A percentile compares a stretch with the other conserved stretches of the same genome.
These are phyloP conservation scores for Fulvia fulva DNA, from an alignment of 2,329 filamentous ascomycete species.

Conservation along the genomic window DNA sequence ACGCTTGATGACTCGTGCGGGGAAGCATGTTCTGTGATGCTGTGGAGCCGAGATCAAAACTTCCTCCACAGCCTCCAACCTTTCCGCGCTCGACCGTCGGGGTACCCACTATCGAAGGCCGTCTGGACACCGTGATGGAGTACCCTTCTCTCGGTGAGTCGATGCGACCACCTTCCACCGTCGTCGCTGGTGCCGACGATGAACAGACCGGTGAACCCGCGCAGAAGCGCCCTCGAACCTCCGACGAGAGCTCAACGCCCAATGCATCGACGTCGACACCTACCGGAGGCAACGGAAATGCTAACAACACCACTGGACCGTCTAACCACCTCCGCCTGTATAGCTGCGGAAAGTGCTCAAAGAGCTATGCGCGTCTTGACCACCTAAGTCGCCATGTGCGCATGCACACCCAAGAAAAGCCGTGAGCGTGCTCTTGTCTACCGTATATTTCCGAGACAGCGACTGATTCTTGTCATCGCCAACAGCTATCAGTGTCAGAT, in stretches of 20 bases:
- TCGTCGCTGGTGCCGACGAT: not conserved
- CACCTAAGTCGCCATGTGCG: constrained; percentile 53
- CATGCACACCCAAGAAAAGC: constrained; percentile 45
- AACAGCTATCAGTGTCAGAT: constrained; percentile 34
- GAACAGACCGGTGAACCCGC: constrained; percentile 17
- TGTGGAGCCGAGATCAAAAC: not conserved
- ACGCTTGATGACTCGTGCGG: not conserved
- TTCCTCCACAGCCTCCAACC: not conserved
- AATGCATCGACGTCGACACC: not conserved
- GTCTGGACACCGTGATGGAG: not conserved
- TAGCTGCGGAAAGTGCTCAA: constrained; percentile 51
- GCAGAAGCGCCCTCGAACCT: constrained; percentile 19
- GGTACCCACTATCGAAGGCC: not conserved
- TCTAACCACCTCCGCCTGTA: constrained; percentile 32
- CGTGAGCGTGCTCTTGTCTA: constrained; percentile 29
- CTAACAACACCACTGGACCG: not conserved
- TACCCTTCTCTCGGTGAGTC: not conserved
- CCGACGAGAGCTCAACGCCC: constrained; percentile 5
- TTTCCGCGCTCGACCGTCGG: not conserved
- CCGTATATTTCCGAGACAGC: not conserved
- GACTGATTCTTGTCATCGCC: not conserved
- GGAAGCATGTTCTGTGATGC: not conserved
- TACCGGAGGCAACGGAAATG: not conserved
- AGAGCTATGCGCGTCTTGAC: constrained; percentile 50
- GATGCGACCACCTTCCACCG: not conserved